Evolutionary conservation across 345 rosid genomes (phyloP).

Genomic region (Bretschneidera sinensis): DNA sequence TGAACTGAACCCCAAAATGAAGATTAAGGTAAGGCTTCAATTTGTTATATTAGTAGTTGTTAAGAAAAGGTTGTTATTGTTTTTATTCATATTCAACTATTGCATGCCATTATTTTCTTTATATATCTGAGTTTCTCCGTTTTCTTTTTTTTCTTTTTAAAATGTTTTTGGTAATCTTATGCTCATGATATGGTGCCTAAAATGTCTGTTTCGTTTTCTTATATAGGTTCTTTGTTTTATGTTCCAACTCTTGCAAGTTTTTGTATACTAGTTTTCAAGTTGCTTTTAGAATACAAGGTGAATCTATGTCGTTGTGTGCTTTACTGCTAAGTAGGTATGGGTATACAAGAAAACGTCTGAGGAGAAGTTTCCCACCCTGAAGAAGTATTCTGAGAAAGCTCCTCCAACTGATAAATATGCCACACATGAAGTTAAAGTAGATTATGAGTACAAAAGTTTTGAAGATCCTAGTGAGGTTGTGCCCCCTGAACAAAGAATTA

Average conservation of each 20-base stretch:
- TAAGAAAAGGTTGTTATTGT: too few species aligned
- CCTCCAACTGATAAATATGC: conserved; percentile 77
- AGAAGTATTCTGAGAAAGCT: conserved; percentile 84
- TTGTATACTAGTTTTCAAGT: not conserved
- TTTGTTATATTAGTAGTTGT: not conserved
- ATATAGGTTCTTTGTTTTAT: not conserved
- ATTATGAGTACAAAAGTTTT: conserved; percentile 63
- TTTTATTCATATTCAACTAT: too few species aligned
- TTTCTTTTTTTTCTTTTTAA: too few species aligned
- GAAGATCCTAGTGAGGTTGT: conserved; percentile 51
- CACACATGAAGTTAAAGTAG: conserved; percentile 81
- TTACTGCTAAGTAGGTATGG: too few species aligned
- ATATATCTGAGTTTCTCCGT: not conserved
- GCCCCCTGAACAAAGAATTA: conserved; percentile 93
- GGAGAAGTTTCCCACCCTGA: conserved; percentile 84
- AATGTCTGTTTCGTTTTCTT: not conserved
- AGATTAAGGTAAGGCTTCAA: conserved; percentile 58
- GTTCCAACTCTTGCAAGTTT: not conserved
- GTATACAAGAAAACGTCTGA: conserved; percentile 90
- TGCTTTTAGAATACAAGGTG: too few species aligned
- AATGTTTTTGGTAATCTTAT: too few species aligned
- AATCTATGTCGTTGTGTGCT: too few species aligned
- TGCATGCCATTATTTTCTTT: not conserved
- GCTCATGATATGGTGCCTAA: not conserved
- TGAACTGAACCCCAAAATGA: conserved; percentile 66